Base-by-base conservation (phyloP, 2,329 filamentous ascomycete genomes). In the Clarireedia hainanense region DNA sequence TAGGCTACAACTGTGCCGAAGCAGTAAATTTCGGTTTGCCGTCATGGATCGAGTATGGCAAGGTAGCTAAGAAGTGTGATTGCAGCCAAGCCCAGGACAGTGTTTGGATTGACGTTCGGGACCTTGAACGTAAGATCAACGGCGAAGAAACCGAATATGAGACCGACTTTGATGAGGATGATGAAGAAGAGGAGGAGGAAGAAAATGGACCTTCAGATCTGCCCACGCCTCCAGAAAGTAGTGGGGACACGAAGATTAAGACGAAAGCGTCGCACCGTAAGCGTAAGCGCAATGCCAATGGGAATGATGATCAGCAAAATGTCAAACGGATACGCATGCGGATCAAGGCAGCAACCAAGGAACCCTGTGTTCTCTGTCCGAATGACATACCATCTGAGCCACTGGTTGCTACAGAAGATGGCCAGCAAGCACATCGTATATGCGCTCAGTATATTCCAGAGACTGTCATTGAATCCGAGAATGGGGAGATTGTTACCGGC, bases 21-120 rank as follows among this genome's bases (percentile, higher is more conserved):
- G 96, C 94, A 6, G 94, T 99, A 74, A 99, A 99, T 69, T 99
- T 99, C 71, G 94, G 92, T 5, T 85, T 95, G 7, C 91, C 96
- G 63, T 87, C 89, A 30, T 99, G 94, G 94, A 75, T 99, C 47
- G 87, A 95, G 50, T 96, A 94, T 76, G 94, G 91, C 23, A 89
- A 91, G 65, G 91, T 96, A 63, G 94, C 94, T 15, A 96, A 96
- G 73, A 95, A 94, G 70, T 99, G 94, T 72, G 86, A 97, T 67
- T 99, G 94, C 69, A 91, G 94, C 65, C 83, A 94, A 58, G 91
- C 96, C 62, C 85, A 95, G 58, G 94, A 99, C 75, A 97, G 92
- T 66, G 94, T 99, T 3, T 99, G 95, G 91, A 91, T 99, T 52
- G 91, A 99, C 68, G 91, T 97, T 4, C 85, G 89, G 57, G 94